These are phyloP conservation scores for Plasmopara viticola DNA, from an alignment of 352 stramenopile species.

Conservation along the genomic window DNA sequence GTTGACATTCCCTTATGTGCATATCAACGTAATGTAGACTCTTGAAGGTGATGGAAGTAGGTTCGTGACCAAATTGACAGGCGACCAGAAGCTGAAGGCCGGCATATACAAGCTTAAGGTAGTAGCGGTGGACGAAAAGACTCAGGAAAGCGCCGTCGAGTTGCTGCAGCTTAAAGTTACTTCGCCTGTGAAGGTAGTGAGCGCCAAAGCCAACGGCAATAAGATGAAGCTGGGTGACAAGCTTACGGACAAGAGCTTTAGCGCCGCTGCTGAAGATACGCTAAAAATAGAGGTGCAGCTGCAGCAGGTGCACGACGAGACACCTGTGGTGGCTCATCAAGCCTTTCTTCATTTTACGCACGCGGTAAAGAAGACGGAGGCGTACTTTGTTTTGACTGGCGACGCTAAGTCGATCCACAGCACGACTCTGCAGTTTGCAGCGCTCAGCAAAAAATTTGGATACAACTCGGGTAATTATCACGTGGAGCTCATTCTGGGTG, in stretches of 20 bases:
- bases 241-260: slow-evolving; percentile 46
- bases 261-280: slow-evolving; percentile 46
- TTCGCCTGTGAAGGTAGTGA: slow-evolving; percentile 50
- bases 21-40: slow-evolving; percentile 28
- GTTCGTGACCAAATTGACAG: slow-evolving; percentile 41
- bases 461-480: slow-evolving; percentile 70
- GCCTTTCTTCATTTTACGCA: slow-evolving; percentile 76
- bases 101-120: slow-evolving; percentile 85
- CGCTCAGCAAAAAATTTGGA: slow-evolving; percentile 73
- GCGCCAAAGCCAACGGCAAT: slow-evolving; percentile 47
- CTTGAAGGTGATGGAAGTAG: slow-evolving; percentile 54
- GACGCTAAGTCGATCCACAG: slow-evolving; percentile 35
- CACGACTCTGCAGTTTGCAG: slow-evolving; percentile 44
- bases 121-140: slow-evolving; percentile 30
- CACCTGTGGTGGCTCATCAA: slow-evolving; percentile 57
- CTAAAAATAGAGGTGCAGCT: slow-evolving; percentile 56
- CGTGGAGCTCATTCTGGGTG: slow-evolving; percentile 69
- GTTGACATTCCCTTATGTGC: slow-evolving; percentile 1
- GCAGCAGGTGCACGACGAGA: slow-evolving; percentile 50
- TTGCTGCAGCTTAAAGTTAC: slow-evolving; percentile 77
- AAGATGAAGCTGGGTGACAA: slow-evolving; percentile 45
- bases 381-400: slow-evolving; percentile 67
- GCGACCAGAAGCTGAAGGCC: slow-evolving; percentile 38
- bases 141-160: slow-evolving; percentile 42
- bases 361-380: slow-evolving; percentile 39